Percentiles rank a stretch among this genome's conserved stretches.
These are phyloP conservation scores for Heimioporus sp. DNA, from an alignment of 768 basidiomycete species.

Conservation along the genomic window DNA sequence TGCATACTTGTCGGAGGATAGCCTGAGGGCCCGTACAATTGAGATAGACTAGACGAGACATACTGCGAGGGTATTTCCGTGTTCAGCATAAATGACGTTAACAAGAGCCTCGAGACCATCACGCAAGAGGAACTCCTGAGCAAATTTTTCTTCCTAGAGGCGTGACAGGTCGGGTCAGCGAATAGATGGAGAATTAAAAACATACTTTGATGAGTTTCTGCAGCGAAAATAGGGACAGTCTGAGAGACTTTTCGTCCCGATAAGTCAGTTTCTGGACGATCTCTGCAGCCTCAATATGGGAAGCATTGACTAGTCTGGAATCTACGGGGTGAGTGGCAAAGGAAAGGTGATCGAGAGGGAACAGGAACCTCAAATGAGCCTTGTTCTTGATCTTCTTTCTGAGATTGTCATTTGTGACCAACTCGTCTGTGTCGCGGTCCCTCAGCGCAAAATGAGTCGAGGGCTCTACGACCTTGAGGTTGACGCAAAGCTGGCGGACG, in stretches of 20 bases:
- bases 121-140: constrained; percentile 70
- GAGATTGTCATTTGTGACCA: constrained; percentile 87
- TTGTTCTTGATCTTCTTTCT: constrained; percentile 78
- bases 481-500: constrained; percentile 77
- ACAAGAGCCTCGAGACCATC: constrained; percentile 73
- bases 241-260: constrained; percentile 59
- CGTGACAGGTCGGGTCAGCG: not conserved
- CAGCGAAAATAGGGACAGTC: constrained; percentile 70
- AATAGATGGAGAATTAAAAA: not conserved
- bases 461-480: constrained; percentile 74
- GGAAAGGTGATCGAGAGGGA: not conserved
- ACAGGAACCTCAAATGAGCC: constrained; percentile 69
- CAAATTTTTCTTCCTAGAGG: constrained; percentile 78
- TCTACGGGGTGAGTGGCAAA: not conserved
- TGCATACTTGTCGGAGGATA: constrained; percentile 57
- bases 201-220: constrained; percentile 77
- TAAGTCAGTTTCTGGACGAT: constrained; percentile 65
- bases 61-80: constrained; percentile 87
- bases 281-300: constrained; percentile 75
- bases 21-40: constrained; percentile 3
- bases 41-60: constrained; percentile 18
- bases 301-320: constrained; percentile 72
- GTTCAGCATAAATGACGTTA: constrained; percentile 58
- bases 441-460: constrained; percentile 73
- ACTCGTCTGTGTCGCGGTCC: constrained; percentile 71